A percentile compares a stretch with the other conserved stretches of the same genome.
phyloP scores from a whole-genome alignment of 441 rosid genomes.

The Adansonia grandidieri region DNA sequence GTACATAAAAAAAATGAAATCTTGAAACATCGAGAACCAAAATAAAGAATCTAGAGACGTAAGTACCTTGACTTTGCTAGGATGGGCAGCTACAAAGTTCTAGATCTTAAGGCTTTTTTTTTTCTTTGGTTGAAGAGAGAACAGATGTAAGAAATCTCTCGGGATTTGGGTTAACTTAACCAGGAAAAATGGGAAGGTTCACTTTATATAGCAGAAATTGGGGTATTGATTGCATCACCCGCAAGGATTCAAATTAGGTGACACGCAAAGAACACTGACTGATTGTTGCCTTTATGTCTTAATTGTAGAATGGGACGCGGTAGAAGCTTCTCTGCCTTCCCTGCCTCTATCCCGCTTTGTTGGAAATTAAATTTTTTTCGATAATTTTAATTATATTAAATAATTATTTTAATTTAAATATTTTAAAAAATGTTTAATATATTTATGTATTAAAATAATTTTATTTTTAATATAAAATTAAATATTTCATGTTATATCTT shows the following conservation, averaged over 20 bases:
- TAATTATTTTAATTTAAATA: too few relatives aligned
- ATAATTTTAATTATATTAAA: too few relatives aligned
- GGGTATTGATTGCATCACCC: not conserved
- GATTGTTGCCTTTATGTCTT: not conserved
- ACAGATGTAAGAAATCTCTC: not conserved
- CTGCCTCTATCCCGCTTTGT: too few relatives aligned
- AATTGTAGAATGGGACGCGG: not conserved
- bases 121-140: not conserved
- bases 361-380: too few relatives aligned
- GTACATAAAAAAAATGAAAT: not conserved
- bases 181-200: not conserved
- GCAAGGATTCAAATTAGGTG: not conserved
- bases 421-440: too few relatives aligned
- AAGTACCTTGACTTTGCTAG: slow-evolving; percentile 14
- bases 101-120: too few relatives aligned
- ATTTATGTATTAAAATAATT: too few relatives aligned
- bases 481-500: too few relatives aligned
- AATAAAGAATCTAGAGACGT: not conserved
- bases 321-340: not conserved
- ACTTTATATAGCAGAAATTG: not conserved
- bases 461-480: too few relatives aligned
- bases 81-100: slow-evolving; percentile 1
- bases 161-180: not conserved
- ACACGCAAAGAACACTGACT: not conserved
- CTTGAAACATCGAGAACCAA: not conserved